Base-by-base conservation (phyloP, 2,329 filamentous ascomycete genomes). In the Dryadomyces quercus-mongolicae region DNA sequence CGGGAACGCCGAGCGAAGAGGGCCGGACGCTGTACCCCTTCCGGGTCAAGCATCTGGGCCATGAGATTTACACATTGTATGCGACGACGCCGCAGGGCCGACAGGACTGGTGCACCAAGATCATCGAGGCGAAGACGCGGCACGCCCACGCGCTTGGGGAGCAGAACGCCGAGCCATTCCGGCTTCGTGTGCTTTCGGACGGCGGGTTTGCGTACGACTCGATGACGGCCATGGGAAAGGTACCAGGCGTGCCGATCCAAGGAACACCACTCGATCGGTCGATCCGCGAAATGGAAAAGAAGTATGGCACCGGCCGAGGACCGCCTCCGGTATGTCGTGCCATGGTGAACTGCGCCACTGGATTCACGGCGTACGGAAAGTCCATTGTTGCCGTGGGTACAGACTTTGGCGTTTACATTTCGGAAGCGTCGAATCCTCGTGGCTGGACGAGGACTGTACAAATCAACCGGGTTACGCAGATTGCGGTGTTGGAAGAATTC, bases 101-200 rank as follows among this genome's bases (percentile, higher is more conserved):
- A 55, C 76, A 82, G 58, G 88, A 95, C 50, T 98, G 94, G 94
- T 95, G 89, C 63, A 82, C 83, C 59, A 95, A 90, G 69, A 95
- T 98, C 62, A 85, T 94, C 48, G 86, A 95, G 67, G 93, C 93
- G 36, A 98, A 98, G 74, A 95, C 90, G 7, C 84, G 86, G 56
- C 91, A 98, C 66, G 93, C 93, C 21, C 85, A 89, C 52, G 88
- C 91, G 3, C 74, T 97, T 5, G 87, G 88, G 67, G 83, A 87
- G 4, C 93, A 98, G 64, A 95, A 97, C 65, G 92, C 93, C 0
- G 93, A 98, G 67, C 93, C 93, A 0, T 98, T 98, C 77, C 80
- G 88, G 51, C 73, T 98, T 8, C 84, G 89, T 21, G 90, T 98
- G 9, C 84, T 98, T 66, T 91, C 93, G 0, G 93, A 98, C 65